Base-by-base conservation (phyloP, 2,329 filamentous ascomycete species). In the Trichoderma atrobrunneum region DNA sequence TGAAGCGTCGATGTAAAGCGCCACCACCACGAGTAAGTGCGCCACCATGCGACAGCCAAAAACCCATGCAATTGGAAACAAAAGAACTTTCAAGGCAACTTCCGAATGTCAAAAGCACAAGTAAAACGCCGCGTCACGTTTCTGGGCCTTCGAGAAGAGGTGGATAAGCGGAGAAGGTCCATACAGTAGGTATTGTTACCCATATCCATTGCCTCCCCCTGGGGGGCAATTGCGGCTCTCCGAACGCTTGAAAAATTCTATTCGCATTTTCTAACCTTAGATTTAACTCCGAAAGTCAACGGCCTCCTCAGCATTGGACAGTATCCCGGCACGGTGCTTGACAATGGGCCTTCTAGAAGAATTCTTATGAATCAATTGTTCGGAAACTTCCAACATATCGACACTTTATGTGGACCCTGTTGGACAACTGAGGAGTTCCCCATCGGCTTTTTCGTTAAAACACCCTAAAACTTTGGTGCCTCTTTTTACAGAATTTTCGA, bases 401-500 rank as follows among this genome's bases (percentile, higher is more conserved):
- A 54, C 14, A 51, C 18, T 48, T 34, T 34, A 51, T 54, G 67
- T 70, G 67, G 67, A 51, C 8, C 48, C 56, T 5, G 54, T 34
- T 60, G 18, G 16, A 7, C n/a, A 6, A 7, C 16, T 39, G n/a
- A 34, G 28, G 16, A 16, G 30, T 11, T 54, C n/a, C 36, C 21
- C 21, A 34, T 51, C 66, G 51, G 64, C 64, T 67, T 57, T 61
- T 30, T 67, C 21, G 36, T 30, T 3, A 51, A 21, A n/a, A 2
- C 26, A 21, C 34, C 16, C 21, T 54, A 34, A 67, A 70, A 70
- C 57, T 62, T 11, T 51, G 30, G 39, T 70, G 57, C 67, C 67
- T 54, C 60, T 69, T 69, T 62, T 62, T n/a, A 28, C 48, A 62
- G n/a, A 26, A 24, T 70, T 70, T 70, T 70, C 24, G 48, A 61